Base-by-base conservation (phyloP, 352 stramenopile genomes). In the Aphanomyces astaci region DNA sequence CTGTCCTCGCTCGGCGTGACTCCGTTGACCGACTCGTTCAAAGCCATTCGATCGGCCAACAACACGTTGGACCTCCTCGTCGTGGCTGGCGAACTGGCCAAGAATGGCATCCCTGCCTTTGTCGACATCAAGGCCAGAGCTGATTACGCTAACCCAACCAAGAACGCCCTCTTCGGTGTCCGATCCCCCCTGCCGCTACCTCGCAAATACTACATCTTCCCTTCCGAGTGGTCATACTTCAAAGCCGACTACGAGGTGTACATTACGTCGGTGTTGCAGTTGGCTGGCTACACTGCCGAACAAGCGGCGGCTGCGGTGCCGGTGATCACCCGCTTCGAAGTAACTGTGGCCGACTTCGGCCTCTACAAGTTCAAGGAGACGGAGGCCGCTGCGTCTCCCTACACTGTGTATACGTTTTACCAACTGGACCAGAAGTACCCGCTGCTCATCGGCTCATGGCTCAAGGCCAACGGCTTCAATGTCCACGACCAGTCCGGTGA, bases 401-500 rank as follows among this genome's bases (percentile, higher is more conserved):
- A 64, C 55, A 64, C 45, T 31, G 4, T 31, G 11, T 49, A 49
- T 17, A 64, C 5, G 22, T n/a, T n/a, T n/a, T n/a, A n/a, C n/a
- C n/a, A n/a, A n/a, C n/a, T n/a, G n/a, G n/a, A n/a, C n/a, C n/a
- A n/a, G n/a, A n/a, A n/a, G n/a, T n/a, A n/a, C n/a, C 55, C 55
- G 3, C 30, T 64, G 4, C 19, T 31, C 3, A 25, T 64, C n/a
- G 55, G 55, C 7, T 49, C 32, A 10, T 31, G 48, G 40, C 40
- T 64, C 33, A 7, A 49, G 25, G 33, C 45, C 9, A 24, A 52
- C n/a, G 55, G 55, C 24, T 64, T 64, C 55, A 64, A 64, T 31
- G 32, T 64, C 55, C 55, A n/a, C 40, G 27, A 49, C 33, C 13
- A 25, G 56, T 71, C 2, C 67, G 82, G 5, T 73, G 76, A 2